Base-by-base conservation (phyloP, 441 rosid species). In the Dalechampia spathulata region DNA sequence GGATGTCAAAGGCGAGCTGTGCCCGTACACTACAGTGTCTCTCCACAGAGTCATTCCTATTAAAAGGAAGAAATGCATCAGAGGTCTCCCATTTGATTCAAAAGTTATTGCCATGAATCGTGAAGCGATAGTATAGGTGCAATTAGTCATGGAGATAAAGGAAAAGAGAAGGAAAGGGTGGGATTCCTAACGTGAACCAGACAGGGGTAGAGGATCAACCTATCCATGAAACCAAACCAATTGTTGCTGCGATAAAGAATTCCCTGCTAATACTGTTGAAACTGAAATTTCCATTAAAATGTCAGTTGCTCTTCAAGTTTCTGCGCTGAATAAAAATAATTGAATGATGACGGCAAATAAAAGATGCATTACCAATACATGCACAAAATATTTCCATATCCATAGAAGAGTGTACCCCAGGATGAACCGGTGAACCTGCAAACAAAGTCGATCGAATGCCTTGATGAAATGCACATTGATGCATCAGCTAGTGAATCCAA, bases 391-490 rank as follows among this genome's bases (percentile, higher is more conserved):
- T 92, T 92, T 55, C 81, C 98, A 58, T 86, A 91, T 23, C 98
- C 98, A 68, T 88, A 92, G 61, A 86, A 83, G 32, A 92, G 65
- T 30, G 98, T 11, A 28, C 87, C 91, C 98, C 98, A 92, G 57
- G 73, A 3, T 1, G 96, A 70, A 27, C 98, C 98, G 21, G 90
- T 83, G 77, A 92, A 77, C 98, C 98, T 92, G 75, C 51, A 54
- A 53, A 38, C 49, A 16, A 17, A 34, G 57, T 61, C 44, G 37
- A 68, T 50, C 26, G 38, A 30, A 54, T 15, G 13, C 20, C 12
- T 20, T 13, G 32, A 22, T 27, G 36, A 3, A 22, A 64, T 39
- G 21, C 23, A 37, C 14, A 17, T 11, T 34, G 1, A 54, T 19
- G 17, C 21, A 55, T 13, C 20, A 13, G 11, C 16, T 19, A 17